These are phyloP conservation scores for Rhizopus sp. DNA, from an alignment of 371 early-diverging fungal species.

Conservation along the genomic window DNA sequence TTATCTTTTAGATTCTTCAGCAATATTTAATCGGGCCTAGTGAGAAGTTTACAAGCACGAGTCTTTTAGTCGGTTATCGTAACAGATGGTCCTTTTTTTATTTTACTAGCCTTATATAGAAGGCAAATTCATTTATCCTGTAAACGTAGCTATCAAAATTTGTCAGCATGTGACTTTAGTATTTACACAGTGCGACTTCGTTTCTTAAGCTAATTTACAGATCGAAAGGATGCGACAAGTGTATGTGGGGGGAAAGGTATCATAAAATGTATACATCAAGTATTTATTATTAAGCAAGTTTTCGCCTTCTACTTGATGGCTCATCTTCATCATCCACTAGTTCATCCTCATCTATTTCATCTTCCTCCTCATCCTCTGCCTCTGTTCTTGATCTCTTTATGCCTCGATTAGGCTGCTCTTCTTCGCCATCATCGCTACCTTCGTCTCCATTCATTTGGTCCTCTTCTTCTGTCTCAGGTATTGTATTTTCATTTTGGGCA, in stretches of 20 bases:
- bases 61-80: too few relatives aligned
- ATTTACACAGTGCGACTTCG: too few relatives aligned
- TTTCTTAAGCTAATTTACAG: too few relatives aligned
- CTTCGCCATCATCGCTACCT: constrained; percentile 4
- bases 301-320: not conserved
- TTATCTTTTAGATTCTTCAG: too few relatives aligned
- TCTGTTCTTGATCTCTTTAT: constrained; percentile 1
- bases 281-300: constrained; percentile 8
- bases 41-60: too few relatives aligned
- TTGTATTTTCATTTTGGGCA: not conserved
- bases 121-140: too few relatives aligned
- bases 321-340: constrained; percentile 5
- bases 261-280: not conserved
- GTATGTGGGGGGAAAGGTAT: not conserved
- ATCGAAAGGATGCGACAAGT: not conserved
- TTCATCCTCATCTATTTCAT: constrained; percentile 17
- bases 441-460: constrained; percentile 6
- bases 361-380: constrained; percentile 15
- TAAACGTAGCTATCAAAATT: too few relatives aligned
- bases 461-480: constrained; percentile 7
- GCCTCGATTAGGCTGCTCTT: not conserved
- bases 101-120: too few relatives aligned
- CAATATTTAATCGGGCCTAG: too few relatives aligned
- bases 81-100: too few relatives aligned
- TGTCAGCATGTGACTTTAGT: too few relatives aligned